Evolutionary conservation across 352 stramenopile genomes (phyloP).

Genomic region (Phytopythium aichiense): DNA sequence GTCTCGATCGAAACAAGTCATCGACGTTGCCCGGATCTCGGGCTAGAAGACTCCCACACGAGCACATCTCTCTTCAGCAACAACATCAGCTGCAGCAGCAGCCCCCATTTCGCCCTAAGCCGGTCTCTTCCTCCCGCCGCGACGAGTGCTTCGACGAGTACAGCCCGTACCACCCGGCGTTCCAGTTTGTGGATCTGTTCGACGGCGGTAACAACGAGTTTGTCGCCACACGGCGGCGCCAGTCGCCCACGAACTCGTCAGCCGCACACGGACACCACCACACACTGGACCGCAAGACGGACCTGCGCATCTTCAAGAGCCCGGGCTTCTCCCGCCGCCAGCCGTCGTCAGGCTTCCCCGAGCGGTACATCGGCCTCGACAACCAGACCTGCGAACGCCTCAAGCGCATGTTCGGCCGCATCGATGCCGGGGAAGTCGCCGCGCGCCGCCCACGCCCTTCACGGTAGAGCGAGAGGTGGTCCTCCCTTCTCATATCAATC

Average conservation of each 20-base stretch:
- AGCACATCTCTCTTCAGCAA: neutral
- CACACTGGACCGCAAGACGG: constrained; percentile 33
- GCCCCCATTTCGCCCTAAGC: neutral
- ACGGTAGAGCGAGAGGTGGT: neutral
- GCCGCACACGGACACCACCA: neutral
- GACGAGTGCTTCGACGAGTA: constrained; percentile 77
- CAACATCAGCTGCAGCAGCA: neutral
- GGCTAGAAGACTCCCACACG: neutral
- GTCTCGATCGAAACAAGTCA: neutral
- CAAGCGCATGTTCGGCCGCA: constrained; percentile 73
- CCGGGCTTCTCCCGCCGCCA: constrained; percentile 43
- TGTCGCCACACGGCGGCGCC: constrained; percentile 1
- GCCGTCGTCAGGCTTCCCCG: constrained; percentile 49
- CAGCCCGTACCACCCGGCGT: constrained; percentile 70
- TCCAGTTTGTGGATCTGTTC: constrained; percentile 36
- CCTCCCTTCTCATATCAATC: too few species aligned
- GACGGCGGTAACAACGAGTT: constrained; percentile 31
- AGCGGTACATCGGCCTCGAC: constrained; percentile 76
- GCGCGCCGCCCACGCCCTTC: neutral
- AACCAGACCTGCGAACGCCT: constrained; percentile 69
- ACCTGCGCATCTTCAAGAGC: constrained; percentile 82
- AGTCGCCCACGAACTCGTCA: neutral
- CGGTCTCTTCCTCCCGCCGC: neutral
- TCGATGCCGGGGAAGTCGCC: constrained; percentile 23
- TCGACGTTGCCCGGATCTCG: neutral